phyloP scores from a whole-genome alignment of 768 basidiomycete species.

The Tubosaeta brunneosetosa region DNA sequence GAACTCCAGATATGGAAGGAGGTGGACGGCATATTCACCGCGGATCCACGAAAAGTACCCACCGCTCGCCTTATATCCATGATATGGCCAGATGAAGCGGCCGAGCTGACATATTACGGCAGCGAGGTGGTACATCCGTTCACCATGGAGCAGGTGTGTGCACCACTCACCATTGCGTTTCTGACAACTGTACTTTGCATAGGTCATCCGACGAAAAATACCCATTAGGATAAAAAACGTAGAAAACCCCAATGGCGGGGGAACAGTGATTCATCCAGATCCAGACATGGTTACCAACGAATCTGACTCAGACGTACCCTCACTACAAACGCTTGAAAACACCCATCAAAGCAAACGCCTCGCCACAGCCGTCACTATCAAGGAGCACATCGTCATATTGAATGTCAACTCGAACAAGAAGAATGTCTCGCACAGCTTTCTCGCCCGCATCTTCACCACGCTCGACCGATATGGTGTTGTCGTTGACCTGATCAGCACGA shows the following conservation, averaged over 20 bases:
- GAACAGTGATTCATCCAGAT: constrained; percentile 88
- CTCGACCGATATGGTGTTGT: constrained; percentile 91
- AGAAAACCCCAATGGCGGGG: constrained; percentile 81
- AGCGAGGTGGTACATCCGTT: constrained; percentile 98
- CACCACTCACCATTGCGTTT: too few relatives aligned
- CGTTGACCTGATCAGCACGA: constrained; percentile 95
- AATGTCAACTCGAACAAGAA: constrained; percentile 96
- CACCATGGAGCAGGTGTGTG: constrained; percentile 85
- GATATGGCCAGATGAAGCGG: constrained; percentile 96
- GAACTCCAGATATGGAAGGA: constrained; percentile 99
- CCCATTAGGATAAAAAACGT: constrained; percentile 99
- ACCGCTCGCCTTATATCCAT: constrained; percentile 89
- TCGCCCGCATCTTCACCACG: constrained; percentile 88
- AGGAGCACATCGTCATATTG: constrained; percentile 86
- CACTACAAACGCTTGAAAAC: constrained; percentile 32
- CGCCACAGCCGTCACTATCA: constrained; percentile 96
- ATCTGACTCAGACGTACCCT: constrained; percentile 26
- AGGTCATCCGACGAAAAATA: constrained; percentile 85
- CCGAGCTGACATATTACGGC: constrained; percentile 97
- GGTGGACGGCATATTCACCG: constrained; percentile 98
- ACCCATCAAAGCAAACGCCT: constrained; percentile 43
- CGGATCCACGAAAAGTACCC: constrained; percentile 94
- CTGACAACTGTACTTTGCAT: constrained; percentile 1
- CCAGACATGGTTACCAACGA: constrained; percentile 41
- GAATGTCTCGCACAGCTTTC: constrained; percentile 94